phyloP scores from a whole-genome alignment of 129 eudicot species.

The Calendula officinalis region DNA sequence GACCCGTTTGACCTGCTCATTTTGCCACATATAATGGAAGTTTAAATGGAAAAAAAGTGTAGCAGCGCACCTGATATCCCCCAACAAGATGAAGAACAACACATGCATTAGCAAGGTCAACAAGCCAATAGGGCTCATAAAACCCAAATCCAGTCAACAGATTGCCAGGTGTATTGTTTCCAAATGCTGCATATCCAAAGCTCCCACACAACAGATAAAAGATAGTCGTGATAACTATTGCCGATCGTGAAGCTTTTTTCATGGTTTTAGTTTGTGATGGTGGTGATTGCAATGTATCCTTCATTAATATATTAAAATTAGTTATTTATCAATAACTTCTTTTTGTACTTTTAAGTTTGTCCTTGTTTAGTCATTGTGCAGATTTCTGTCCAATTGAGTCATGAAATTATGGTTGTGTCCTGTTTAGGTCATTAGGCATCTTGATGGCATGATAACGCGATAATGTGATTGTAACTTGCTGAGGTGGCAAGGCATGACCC shows the following conservation, averaged over 20 bases:
- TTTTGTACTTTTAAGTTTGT: too few relatives aligned
- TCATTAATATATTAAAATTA: conserved; percentile 19
- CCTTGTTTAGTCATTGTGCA: too few relatives aligned
- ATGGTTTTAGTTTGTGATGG: conserved; percentile 53
- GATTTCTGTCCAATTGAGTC: too few relatives aligned
- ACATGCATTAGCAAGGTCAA: conserved; percentile 54
- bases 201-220: conserved; percentile 60
- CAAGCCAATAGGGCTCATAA: conserved; percentile 68
- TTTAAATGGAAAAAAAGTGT: background rate
- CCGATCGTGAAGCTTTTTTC: conserved; percentile 51
- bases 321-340: background rate
- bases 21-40: background rate
- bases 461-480: too few relatives aligned
- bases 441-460: too few relatives aligned
- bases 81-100: conserved; percentile 55
- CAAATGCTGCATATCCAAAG: conserved; percentile 73
- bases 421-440: too few relatives aligned
- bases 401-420: too few relatives aligned
- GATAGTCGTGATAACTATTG: conserved; percentile 46
- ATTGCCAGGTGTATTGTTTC: conserved; percentile 53
- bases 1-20: background rate
- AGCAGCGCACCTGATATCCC: conserved; percentile 53
- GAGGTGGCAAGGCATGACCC: too few relatives aligned
- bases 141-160: conserved; percentile 70
- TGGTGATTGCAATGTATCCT: conserved; percentile 62